phyloP scores from a whole-genome alignment of 139 green algal species.

The Chlamydomonas sphaeroides region DNA sequence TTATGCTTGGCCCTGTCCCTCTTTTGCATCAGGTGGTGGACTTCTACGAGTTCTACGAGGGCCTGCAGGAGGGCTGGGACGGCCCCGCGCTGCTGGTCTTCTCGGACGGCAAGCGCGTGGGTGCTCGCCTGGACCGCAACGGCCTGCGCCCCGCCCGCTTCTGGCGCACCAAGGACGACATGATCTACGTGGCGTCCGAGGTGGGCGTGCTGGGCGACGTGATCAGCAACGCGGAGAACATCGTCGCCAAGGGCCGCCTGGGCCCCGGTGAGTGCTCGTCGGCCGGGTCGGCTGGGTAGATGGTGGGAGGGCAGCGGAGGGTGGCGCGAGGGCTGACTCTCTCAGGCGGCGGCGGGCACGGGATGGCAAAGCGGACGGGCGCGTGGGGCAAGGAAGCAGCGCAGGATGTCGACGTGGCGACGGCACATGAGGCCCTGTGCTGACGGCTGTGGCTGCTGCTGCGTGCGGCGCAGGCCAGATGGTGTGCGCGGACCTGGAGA shows the following conservation, averaged over 20 bases:
- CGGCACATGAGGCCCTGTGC: too few species aligned
- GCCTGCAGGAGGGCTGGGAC: slow-evolving; percentile 98
- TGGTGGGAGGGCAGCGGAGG: too few species aligned
- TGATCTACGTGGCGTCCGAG: slow-evolving; percentile 97
- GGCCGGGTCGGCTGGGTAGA: too few species aligned
- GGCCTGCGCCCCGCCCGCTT: slow-evolving; percentile 96
- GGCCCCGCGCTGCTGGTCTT: slow-evolving; percentile 98
- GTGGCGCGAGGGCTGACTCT: too few species aligned
- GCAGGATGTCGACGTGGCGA: too few species aligned
- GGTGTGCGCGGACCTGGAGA: slow-evolving; percentile 89
- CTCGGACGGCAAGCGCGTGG: slow-evolving; percentile 90
- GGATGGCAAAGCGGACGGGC: too few species aligned
- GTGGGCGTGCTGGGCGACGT: slow-evolving; percentile 95
- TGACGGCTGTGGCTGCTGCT: neutral
- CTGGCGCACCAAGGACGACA: slow-evolving; percentile 96
- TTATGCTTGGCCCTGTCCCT: neutral
- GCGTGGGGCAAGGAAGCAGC: too few species aligned
- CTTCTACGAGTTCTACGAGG: slow-evolving; percentile 98
- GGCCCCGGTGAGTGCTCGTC: slow-evolving; percentile 84
- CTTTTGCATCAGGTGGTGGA: slow-evolving; percentile 65
- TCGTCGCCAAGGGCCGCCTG: slow-evolving; percentile 93
- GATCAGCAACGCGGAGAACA: slow-evolving; percentile 84
- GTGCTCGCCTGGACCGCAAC: slow-evolving; percentile 96
- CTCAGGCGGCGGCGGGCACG: too few species aligned
- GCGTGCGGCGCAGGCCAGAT: slow-evolving; percentile 80